A percentile compares a stretch with the other conserved stretches of the same genome.
phyloP scores from a whole-genome alignment of 2,329 filamentous ascomycete species.

The Fusarium sp. region DNA sequence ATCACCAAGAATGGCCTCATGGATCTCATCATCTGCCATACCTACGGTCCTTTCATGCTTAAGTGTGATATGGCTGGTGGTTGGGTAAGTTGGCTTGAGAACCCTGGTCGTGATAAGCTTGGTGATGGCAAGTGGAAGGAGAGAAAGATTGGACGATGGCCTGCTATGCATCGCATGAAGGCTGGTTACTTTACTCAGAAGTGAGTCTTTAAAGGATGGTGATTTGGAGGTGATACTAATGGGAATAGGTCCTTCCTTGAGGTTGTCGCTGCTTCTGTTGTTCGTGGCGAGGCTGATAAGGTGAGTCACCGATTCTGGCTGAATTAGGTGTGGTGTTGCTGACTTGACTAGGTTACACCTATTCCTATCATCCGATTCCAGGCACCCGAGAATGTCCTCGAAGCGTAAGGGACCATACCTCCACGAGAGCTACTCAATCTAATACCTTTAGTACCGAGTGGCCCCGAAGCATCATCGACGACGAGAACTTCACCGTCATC shows the following conservation, averaged over 20 bases:
- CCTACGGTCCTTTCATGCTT: background rate
- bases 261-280: background rate
- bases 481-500: background rate
- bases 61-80: slow-evolving; percentile 2
- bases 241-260: background rate
- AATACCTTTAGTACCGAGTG: background rate
- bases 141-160: slow-evolving; percentile 1
- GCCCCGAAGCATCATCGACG: slow-evolving; percentile 3
- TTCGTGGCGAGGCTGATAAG: background rate
- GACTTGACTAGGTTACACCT: background rate
- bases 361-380: slow-evolving; percentile 1
- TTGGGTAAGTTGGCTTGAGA: slow-evolving; percentile 2
- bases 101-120: background rate
- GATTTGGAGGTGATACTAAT: too few relatives aligned
- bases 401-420: background rate
- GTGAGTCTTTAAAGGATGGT: background rate
- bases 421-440: background rate
- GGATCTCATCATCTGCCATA: background rate
- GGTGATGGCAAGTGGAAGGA: background rate
- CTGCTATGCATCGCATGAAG: slow-evolving; percentile 5
- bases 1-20: slow-evolving; percentile 5
- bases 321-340: background rate
- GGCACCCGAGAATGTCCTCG: background rate
- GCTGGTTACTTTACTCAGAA: slow-evolving; percentile 1
- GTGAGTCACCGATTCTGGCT: background rate